These are phyloP conservation scores for Lathyrus sativus DNA, from an alignment of 306 rosid genomes.

Conservation along the genomic window DNA sequence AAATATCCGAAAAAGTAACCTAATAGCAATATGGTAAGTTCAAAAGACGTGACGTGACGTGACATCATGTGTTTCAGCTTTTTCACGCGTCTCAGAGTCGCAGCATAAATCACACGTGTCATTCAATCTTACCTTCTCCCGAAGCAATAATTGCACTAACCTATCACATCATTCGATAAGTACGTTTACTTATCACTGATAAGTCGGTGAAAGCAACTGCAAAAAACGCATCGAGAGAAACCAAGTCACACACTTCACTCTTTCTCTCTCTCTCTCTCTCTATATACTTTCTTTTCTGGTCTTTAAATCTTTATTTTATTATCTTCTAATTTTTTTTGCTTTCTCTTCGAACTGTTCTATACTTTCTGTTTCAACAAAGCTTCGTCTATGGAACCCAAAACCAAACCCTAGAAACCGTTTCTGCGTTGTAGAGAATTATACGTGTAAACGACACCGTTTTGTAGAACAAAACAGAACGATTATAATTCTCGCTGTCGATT, in stretches of 20 bases:
- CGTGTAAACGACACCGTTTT: neutral
- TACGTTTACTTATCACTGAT: constrained; percentile 31
- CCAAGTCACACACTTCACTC: constrained; percentile 28
- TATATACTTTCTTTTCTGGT: neutral
- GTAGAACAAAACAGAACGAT: too few relatives aligned
- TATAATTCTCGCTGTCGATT: constrained; percentile 10
- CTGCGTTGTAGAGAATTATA: too few relatives aligned
- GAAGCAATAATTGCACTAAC: rapidly evolving
- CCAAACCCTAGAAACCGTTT: constrained; percentile 69
- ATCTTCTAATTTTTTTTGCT: constrained; percentile 11
- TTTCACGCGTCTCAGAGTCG: constrained; percentile 11
- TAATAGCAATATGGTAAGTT: too few relatives aligned
- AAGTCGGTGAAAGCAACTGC: constrained; percentile 39
- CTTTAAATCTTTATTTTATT: constrained; percentile 1
- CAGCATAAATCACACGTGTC: constrained; percentile 33
- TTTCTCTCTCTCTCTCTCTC: constrained; percentile 19
- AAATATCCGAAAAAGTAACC: too few relatives aligned
- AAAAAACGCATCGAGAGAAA: constrained; percentile 62
- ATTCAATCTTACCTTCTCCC: constrained; percentile 8
- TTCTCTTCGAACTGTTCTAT: constrained; percentile 15
- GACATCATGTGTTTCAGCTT: constrained; percentile 2
- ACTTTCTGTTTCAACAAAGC: constrained; percentile 24
- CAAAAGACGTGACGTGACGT: constrained; percentile 12
- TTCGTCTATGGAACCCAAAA: constrained; percentile 2
- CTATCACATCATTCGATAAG: constrained; percentile 34